Evolutionary conservation across 2,329 filamentous ascomycete genomes (phyloP).

Genomic region (Aspergillus costaricaensis): DNA sequence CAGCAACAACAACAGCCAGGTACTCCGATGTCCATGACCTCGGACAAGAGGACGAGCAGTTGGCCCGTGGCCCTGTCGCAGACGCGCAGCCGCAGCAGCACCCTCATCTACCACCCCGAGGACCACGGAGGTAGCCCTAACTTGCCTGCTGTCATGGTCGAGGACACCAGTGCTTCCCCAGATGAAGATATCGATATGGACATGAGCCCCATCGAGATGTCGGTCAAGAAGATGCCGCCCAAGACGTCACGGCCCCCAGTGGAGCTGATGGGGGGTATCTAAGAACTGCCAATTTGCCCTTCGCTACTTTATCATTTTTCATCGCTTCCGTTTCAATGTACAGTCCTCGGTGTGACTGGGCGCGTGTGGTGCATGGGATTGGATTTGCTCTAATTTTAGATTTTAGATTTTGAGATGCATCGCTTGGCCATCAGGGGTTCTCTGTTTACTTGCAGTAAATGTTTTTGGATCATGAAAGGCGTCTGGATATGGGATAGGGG

Average conservation of each 20-base stretch:
- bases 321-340: neutral
- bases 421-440: neutral
- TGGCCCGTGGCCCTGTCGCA: conserved; percentile 34
- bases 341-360: neutral
- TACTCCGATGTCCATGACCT: conserved; percentile 40
- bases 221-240: conserved; percentile 47
- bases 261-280: conserved; percentile 54
- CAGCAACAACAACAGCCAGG: conserved; percentile 18
- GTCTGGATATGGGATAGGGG: neutral
- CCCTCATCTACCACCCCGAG: conserved; percentile 64
- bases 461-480: conserved; percentile 1
- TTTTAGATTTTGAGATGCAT: conserved; percentile 4
- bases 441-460: neutral
- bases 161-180: conserved; percentile 56
- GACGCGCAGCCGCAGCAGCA: conserved; percentile 55
- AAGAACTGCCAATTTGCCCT: neutral
- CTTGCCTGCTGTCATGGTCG: conserved; percentile 64
- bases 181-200: conserved; percentile 53
- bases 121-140: conserved; percentile 62
- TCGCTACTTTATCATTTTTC: neutral
- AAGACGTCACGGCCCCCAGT: conserved; percentile 59
- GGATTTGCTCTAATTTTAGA: neutral
- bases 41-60: conserved; percentile 34
- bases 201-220: conserved; percentile 45
- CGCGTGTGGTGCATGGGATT: conserved; percentile 10